Base-by-base conservation (phyloP, 192 early-diverging fungal species). In the Podila minutissima region DNA sequence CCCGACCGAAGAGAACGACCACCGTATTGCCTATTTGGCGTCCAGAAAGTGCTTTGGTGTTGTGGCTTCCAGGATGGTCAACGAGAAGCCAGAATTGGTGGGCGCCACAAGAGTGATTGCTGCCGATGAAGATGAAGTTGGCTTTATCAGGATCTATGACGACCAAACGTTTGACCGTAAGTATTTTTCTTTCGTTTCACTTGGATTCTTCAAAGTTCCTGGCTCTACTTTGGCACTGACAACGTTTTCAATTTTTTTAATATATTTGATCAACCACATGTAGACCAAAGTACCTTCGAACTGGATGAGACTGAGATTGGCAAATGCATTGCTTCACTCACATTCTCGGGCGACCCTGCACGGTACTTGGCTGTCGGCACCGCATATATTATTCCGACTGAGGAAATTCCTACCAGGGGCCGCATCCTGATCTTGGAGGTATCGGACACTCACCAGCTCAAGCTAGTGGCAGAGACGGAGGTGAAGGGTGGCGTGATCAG, bases 311-410 rank as follows among this genome's bases (percentile, higher is more conserved):
- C 84, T 37, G 88, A 90, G 64, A 24, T 71, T 26, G 81, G 88
- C 6, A 78, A 86, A 35, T 85, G 74, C 61, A 72, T 91, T n/a
- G 53, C 77, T 5, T 72, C 83, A 24, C 65, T 84, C n/a, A 83
- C 65, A 59, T 84, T 90, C 60, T 67, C 60, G 19, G 82, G 75
- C 20, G 71, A 84, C 50, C 11, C 82, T 31, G 62, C 73, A n/a
- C 77, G 74, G 26, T 95, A 86, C 71, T 87, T 91, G 75, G 88
- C 92, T 31, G 83, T 94, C 49, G 96, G 96, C n/a, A 96, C 96
- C 11, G 88, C 91, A 24, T 78, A 89, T 35, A 78, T 87, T 22
- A 38, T 75, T 59, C 86, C 88, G 11, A 85, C 70, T 31, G 85
- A 92, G 57, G 89, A 91, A 49, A 89, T 96, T 7, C 89, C 91